Evolutionary conservation across 2,329 filamentous ascomycete species (phyloP).

Genomic region (Exophiala dermatitidis): DNA sequence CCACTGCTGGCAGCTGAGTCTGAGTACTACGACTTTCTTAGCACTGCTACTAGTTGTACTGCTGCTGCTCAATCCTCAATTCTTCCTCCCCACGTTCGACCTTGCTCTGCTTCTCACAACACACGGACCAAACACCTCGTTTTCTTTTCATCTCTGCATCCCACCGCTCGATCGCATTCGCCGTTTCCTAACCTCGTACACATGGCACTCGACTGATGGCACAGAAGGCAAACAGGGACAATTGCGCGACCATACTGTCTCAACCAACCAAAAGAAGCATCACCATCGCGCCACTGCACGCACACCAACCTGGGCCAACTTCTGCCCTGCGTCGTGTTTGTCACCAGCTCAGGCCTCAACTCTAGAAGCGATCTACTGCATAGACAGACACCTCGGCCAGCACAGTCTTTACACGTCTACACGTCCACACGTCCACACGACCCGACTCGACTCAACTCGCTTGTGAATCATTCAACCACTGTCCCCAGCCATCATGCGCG

Average conservation of each 20-base stretch:
- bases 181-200: constrained; percentile 12
- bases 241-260: not conserved
- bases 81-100: not conserved
- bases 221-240: constrained; percentile 9
- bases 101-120: not conserved
- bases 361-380: not conserved
- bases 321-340: constrained; percentile 1
- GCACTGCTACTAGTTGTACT: not conserved
- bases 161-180: not conserved
- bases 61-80: constrained; percentile 1
- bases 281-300: not conserved
- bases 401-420: not conserved
- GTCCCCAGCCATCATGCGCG: constrained; percentile 17
- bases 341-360: not conserved
- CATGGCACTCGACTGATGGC: constrained; percentile 22
- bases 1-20: too few species aligned
- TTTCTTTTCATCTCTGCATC: constrained; percentile 3
- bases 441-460: not conserved
- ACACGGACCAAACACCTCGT: constrained; percentile 8
- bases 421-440: not conserved
- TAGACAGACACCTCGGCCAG: not conserved
- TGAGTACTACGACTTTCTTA: not conserved
- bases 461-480: not conserved
- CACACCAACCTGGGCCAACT: constrained; percentile 6
- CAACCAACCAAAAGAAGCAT: not conserved